Conservation (phyloP, 805 yeast species). For the Spathaspora gorwiae region DNA sequence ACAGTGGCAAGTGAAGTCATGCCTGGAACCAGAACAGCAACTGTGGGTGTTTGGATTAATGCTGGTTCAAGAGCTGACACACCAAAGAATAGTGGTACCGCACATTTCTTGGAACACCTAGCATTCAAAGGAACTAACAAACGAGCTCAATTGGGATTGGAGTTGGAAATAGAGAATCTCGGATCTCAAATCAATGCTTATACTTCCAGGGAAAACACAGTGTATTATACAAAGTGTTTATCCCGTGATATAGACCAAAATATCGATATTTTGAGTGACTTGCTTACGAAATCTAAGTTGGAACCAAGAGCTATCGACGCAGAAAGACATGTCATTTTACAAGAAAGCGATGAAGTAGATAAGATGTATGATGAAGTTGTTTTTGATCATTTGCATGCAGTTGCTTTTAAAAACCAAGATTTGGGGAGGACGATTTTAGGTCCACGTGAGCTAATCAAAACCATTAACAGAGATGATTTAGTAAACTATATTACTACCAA, state of each 20-base stretch:
- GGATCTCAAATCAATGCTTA: slow-evolving; percentile 99
- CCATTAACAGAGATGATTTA: slow-evolving; percentile 73
- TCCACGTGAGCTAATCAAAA: slow-evolving; percentile 81
- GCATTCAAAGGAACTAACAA: slow-evolving; percentile 91
- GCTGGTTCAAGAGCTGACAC: slow-evolving; percentile 98
- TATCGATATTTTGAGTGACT: slow-evolving; percentile 84
- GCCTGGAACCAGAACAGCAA: slow-evolving; percentile 89
- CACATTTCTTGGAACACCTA: slow-evolving; percentile 93
- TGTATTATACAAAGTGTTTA: slow-evolving; percentile 87
- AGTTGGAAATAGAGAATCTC: slow-evolving; percentile 89
- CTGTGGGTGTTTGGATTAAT: slow-evolving; percentile 97
- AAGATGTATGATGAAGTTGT: slow-evolving; percentile 98
- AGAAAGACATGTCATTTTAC: slow-evolving; percentile 92
- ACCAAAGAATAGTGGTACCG: slow-evolving; percentile 84
- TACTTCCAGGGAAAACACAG: slow-evolving; percentile 96
- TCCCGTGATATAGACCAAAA: slow-evolving; percentile 77
- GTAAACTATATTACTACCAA: slow-evolving; percentile 75
- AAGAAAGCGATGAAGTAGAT: slow-evolving; percentile 97
- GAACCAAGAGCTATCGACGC: slow-evolving; percentile 85
- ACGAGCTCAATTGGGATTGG: slow-evolving; percentile 78
- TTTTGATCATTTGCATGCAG: slow-evolving; percentile 92
- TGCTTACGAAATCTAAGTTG: slow-evolving; percentile 78
- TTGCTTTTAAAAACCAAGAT: slow-evolving; percentile 85
- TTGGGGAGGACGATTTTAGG: slow-evolving; percentile 96
- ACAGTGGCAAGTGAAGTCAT: slow-evolving; percentile 88